Percentiles rank a stretch among this genome's conserved stretches.
phyloP scores from a whole-genome alignment of 768 basidiomycete species.

The Termitomyces sp. region DNA sequence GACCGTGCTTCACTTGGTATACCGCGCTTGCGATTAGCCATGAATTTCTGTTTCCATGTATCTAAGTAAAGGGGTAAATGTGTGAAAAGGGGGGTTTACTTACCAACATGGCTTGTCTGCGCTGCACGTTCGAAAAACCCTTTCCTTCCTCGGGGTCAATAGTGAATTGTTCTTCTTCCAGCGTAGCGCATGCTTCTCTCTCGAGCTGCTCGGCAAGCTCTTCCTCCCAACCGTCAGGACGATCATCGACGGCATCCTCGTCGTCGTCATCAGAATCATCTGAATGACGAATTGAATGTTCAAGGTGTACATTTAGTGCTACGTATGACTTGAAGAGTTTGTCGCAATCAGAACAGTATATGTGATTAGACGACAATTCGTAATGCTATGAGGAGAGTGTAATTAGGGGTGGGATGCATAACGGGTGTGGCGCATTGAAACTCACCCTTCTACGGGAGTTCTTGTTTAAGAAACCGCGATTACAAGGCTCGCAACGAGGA shows the following conservation, averaged over 20 bases:
- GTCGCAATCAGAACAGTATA: conserved; percentile 8
- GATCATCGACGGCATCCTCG: background rate
- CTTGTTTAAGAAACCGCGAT: conserved; percentile 5
- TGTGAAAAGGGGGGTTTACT: background rate
- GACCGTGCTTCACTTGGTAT: background rate
- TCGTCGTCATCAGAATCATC: conserved; percentile 7
- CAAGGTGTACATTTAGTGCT: conserved; percentile 5
- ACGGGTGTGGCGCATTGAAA: background rate
- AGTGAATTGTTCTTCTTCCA: conserved; percentile 1
- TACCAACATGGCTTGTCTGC: conserved; percentile 7
- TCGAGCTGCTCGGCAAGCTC: conserved; percentile 1
- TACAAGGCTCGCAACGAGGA: conserved; percentile 5
- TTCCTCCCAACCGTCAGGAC: conserved; percentile 9
- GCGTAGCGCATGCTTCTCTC: background rate
- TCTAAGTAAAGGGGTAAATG: background rate
- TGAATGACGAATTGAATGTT: conserved; percentile 4
- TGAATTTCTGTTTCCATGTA: background rate
- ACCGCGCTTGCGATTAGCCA: conserved; percentile 8
- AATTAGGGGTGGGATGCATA: background rate
- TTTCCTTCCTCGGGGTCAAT: background rate
- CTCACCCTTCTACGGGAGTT: conserved; percentile 8
- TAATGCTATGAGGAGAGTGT: conserved; percentile 1
- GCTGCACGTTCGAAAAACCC: background rate
- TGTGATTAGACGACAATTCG: conserved; percentile 1
- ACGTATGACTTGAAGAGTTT: conserved; percentile 1